Evolutionary conservation across 176 grass and related monocot genomes (phyloP), one percentile per base, ranked within the genome.

Genomic region (Poa pratensis): DNA sequence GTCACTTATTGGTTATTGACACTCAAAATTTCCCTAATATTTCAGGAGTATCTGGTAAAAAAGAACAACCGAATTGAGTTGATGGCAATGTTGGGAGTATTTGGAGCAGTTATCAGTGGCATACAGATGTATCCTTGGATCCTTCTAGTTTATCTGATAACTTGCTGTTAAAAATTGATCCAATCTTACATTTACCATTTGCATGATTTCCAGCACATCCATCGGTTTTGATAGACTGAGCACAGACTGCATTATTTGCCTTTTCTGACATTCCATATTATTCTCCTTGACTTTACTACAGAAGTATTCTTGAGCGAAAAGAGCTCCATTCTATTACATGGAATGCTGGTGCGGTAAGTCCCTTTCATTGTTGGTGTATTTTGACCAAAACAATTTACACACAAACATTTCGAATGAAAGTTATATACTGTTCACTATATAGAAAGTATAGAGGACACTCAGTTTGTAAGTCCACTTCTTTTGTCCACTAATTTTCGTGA

Each of bases 41-140:
- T 86, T 77, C 77, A 97, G 93, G 96, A 98, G 63, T 92, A 68
- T 46, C 80, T 91, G 30, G 86, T 98, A 22, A 98, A 95, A 78
- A 89, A 87, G 26, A 86, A 82, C 9, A 86, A 88, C 69, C 86
- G 77, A 80, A 48, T 95, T 66, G 93, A 95, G 71, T 76, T 95
- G 80, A 93, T 98, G 73, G 89, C 91, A 16, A 94, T 98, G 91
- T 73, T 98, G 15, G 96, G 96, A 27, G 22, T 90, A 81, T 98
- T 95, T 79, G 96, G 96, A 27, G 85, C 86, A 16, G 37, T 95
- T 62, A 16, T 95, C 62, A 95, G 93, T 68, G 85, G 72, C 18
- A 82, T 88, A 87, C 85, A 95, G 63, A 92, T 95, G 95, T 98
- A 98, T 98, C 85, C 90, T 92, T 82, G 79, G 8, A n/a, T 22